These are phyloP conservation scores for Botryotinia convoluta DNA, from an alignment of 2,329 filamentous ascomycete species.

Conservation along the genomic window DNA sequence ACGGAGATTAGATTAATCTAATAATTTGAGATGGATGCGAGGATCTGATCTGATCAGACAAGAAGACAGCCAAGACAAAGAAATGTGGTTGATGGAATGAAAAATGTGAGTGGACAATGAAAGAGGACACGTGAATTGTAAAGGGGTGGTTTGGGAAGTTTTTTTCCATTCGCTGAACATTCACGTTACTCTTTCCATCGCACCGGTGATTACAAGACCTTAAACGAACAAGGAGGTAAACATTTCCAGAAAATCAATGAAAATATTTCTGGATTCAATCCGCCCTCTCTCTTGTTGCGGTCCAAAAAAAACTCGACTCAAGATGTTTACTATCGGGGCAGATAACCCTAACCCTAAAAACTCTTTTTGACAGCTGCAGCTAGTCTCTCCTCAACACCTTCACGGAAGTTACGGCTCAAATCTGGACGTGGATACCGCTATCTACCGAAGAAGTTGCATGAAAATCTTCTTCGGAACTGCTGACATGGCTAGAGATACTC, in stretches of 20 bases:
- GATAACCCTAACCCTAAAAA: no score
- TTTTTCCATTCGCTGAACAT: neutral
- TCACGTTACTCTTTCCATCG: neutral
- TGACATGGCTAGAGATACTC: neutral
- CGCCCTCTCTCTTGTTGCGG: neutral
- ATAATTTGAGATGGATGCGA: neutral
- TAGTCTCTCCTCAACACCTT: neutral
- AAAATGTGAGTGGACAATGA: neutral
- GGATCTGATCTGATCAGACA: slow-evolving; percentile 1
- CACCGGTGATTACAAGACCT: neutral
- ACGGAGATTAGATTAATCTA: neutral
- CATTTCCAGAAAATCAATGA: neutral
- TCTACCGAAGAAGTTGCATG: neutral
- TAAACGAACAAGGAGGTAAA: no score
- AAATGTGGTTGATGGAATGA: neutral
- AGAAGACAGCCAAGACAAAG: neutral
- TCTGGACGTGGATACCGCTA: neutral
- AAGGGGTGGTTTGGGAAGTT: neutral
- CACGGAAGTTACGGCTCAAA: neutral
- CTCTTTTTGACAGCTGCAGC: neutral
- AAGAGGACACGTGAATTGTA: neutral
- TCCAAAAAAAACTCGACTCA: neutral
- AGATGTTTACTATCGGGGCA: neutral
- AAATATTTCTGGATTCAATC: neutral
- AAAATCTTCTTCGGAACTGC: neutral